Evolutionary conservation across 768 basidiomycete species (phyloP).

Genomic region (Podaxis sp.): DNA sequence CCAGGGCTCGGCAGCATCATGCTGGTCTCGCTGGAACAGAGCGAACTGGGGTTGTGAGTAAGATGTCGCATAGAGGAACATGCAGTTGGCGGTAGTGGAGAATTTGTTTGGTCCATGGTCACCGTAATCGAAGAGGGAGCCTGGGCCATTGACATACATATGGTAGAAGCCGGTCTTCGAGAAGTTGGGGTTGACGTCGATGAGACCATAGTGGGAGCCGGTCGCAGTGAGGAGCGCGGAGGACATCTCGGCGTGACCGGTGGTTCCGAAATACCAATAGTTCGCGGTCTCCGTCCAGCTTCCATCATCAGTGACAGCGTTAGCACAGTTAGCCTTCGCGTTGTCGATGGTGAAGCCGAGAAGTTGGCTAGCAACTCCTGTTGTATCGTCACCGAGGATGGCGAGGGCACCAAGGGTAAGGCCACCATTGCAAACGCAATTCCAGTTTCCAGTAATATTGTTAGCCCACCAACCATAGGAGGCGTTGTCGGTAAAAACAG

Average conservation of each 20-base stretch:
- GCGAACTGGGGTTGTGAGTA: conserved; percentile 74
- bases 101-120: conserved; percentile 95
- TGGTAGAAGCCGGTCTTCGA: conserved; percentile 80
- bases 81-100: conserved; percentile 86
- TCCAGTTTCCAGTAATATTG: conserved; percentile 89
- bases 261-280: conserved; percentile 95
- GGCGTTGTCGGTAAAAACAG: conserved; percentile 43
- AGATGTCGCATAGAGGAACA: conserved; percentile 74
- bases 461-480: conserved; percentile 78
- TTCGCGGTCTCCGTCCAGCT: conserved; percentile 94
- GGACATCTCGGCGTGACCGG: conserved; percentile 86
- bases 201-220: conserved; percentile 77
- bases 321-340: conserved; percentile 75
- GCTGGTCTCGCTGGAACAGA: conserved; percentile 89
- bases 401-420: conserved; percentile 88
- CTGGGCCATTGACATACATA: conserved; percentile 84
- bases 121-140: conserved; percentile 81
- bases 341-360: conserved; percentile 70
- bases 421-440: conserved; percentile 94
- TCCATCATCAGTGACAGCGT: conserved; percentile 66
- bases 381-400: conserved; percentile 80
- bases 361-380: conserved; percentile 65
- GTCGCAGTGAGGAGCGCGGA: conserved; percentile 82
- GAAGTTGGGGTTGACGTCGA: conserved; percentile 69
- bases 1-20: conserved; percentile 81